These are phyloP conservation scores for Neonectria ditissima DNA, from an alignment of 2,329 filamentous ascomycete species.

Conservation along the genomic window DNA sequence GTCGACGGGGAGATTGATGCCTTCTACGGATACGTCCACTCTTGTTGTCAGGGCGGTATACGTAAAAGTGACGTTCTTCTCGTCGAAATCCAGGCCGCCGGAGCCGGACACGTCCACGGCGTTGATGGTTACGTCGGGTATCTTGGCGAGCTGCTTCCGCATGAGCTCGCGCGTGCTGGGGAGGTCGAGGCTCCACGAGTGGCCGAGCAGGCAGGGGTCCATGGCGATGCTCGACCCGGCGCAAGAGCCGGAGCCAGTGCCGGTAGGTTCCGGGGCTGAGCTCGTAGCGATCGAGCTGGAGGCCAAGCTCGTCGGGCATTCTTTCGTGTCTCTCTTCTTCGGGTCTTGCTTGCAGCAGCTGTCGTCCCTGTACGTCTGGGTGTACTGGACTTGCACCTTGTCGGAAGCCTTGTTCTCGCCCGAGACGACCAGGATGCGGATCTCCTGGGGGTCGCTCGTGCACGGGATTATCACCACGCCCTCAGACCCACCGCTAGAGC, in stretches of 20 bases:
- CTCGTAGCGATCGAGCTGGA: conserved; percentile 1
- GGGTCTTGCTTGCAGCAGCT: conserved; percentile 10
- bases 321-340: not conserved
- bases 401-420: conserved; percentile 10
- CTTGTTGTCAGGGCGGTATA: conserved; percentile 7
- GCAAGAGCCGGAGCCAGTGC: not conserved
- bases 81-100: conserved; percentile 1
- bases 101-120: conserved; percentile 11
- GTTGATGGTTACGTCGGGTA: conserved; percentile 3
- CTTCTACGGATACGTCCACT: not conserved
- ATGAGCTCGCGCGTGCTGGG: conserved; percentile 15
- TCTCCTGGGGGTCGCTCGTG: not conserved
- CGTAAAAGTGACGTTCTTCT: conserved; percentile 6
- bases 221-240: conserved; percentile 10
- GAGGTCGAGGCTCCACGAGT: conserved; percentile 10
- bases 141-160: conserved; percentile 6
- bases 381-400: not conserved
- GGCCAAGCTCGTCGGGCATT: not conserved
- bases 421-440: conserved; percentile 10
- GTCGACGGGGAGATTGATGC: not conserved
- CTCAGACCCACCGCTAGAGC: conserved; percentile 8
- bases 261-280: conserved; percentile 12
- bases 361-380: conserved; percentile 16
- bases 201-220: conserved; percentile 13
- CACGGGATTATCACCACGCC: conserved; percentile 16